Conservation (phyloP, 2,329 filamentous ascomycete species). For the Chrysoporthe puriensis region DNA sequence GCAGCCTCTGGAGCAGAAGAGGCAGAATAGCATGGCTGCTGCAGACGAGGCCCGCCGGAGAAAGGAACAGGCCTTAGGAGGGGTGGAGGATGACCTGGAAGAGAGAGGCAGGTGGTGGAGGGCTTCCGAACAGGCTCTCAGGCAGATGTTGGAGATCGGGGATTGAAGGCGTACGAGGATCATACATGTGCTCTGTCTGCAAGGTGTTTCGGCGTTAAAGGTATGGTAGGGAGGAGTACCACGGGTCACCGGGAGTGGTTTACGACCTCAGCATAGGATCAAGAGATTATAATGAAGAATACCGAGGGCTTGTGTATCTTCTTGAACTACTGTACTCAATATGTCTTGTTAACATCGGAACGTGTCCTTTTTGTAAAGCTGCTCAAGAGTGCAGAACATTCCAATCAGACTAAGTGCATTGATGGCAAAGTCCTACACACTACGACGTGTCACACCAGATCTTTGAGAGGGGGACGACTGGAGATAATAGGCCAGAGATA, state of each 20-base stretch:
- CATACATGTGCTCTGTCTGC: neutral
- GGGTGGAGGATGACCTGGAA: conserved; percentile 73
- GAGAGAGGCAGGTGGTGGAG: conserved; percentile 76
- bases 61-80: conserved; percentile 67
- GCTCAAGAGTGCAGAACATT: too few relatives aligned
- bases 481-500: too few relatives aligned
- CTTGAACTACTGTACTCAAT: too few relatives aligned
- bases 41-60: conserved; percentile 72
- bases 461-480: too few relatives aligned
- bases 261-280: neutral
- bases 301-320: neutral
- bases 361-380: too few relatives aligned
- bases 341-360: too few relatives aligned
- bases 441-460: too few relatives aligned
- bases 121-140: conserved; percentile 67
- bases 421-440: too few relatives aligned
- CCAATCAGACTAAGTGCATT: too few relatives aligned
- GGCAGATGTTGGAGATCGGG: conserved; percentile 63
- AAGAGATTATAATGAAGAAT: neutral
- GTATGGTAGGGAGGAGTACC: neutral
- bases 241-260: neutral
- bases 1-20: conserved; percentile 68
- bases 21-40: conserved; percentile 65
- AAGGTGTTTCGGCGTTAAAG: conserved; percentile 15
- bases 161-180: conserved; percentile 33